Evolutionary conservation across 192 early-diverging fungal species (phyloP).

Genomic region (Coemansia sp.): DNA sequence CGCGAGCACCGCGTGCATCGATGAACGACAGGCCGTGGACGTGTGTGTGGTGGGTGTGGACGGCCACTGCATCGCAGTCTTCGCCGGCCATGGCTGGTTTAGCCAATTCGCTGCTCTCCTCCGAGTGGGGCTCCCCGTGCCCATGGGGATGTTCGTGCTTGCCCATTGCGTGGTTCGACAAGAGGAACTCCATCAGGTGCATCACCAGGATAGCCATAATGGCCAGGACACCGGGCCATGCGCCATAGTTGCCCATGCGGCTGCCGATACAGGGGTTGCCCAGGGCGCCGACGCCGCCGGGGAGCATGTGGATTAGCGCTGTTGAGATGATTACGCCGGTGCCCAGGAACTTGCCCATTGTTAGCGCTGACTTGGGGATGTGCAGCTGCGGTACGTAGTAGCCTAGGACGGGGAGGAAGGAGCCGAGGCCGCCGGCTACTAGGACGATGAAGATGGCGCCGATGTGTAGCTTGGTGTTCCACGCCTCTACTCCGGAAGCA

Average conservation of each 20-base stretch:
- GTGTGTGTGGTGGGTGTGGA: conserved; percentile 53
- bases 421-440: conserved; percentile 52
- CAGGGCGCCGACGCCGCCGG: conserved; percentile 55
- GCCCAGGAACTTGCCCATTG: conserved; percentile 59
- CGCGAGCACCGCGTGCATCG: conserved; percentile 12
- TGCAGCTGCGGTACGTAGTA: conserved; percentile 31
- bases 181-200: conserved; percentile 65
- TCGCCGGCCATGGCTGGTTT: neutral
- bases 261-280: conserved; percentile 55
- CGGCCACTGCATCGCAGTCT: conserved; percentile 41
- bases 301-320: conserved; percentile 76
- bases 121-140: neutral
- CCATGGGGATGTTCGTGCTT: conserved; percentile 27
- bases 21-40: conserved; percentile 47
- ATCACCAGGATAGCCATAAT: conserved; percentile 64
- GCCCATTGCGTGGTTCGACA: conserved; percentile 48
- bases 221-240: conserved; percentile 58
- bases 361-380: conserved; percentile 46
- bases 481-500: conserved; percentile 33
- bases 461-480: conserved; percentile 54
- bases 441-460: conserved; percentile 60
- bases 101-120: neutral
- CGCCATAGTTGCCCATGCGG: conserved; percentile 52
- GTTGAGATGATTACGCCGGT: conserved; percentile 76
- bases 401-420: conserved; percentile 55